These are phyloP conservation scores for Ophiocordyceps camponoti-floridani DNA, from an alignment of 2,329 filamentous ascomycete genomes.

Conservation along the genomic window DNA sequence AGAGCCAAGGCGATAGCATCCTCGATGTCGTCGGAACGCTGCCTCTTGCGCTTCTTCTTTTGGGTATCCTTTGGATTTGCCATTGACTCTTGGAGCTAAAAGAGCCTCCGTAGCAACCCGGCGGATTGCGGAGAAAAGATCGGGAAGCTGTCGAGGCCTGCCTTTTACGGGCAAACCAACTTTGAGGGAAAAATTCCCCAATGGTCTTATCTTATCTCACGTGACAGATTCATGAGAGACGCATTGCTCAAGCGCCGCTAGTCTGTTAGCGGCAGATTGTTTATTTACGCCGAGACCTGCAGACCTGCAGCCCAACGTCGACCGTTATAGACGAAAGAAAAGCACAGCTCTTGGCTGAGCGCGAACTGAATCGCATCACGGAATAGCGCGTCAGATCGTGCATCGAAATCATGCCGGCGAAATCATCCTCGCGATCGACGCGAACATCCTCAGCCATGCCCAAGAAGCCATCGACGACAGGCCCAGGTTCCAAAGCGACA, in stretches of 20 bases:
- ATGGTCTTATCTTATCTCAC: conserved; percentile 11
- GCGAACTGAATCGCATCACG: not conserved
- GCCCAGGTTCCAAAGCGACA: no score
- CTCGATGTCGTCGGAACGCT: conserved; percentile 15
- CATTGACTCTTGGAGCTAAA: no score
- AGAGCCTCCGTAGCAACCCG: no score
- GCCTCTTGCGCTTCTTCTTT: conserved; percentile 17
- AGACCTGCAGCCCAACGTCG: not conserved
- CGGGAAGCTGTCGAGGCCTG: not conserved
- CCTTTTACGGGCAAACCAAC: no score
- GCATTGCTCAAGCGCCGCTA: conserved; percentile 6
- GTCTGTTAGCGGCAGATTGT: conserved; percentile 13
- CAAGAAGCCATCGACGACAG: conserved; percentile 17
- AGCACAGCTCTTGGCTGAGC: not conserved
- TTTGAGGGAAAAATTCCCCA: no score
- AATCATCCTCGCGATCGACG: conserved; percentile 18
- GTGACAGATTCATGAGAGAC: conserved; percentile 10
- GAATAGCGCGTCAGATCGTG: not conserved
- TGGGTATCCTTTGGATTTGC: not conserved
- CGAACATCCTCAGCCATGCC: conserved; percentile 24
- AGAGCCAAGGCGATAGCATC: conserved; percentile 11
- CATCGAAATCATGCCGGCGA: conserved; percentile 25
- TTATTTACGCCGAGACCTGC: conserved; percentile 8
- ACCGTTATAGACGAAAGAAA: conserved; percentile 9
- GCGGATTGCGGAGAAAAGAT: not conserved